Evolutionary conservation across 495 filamentous ascomycete species (phyloP).

Genomic region (Penicillium lividum): DNA sequence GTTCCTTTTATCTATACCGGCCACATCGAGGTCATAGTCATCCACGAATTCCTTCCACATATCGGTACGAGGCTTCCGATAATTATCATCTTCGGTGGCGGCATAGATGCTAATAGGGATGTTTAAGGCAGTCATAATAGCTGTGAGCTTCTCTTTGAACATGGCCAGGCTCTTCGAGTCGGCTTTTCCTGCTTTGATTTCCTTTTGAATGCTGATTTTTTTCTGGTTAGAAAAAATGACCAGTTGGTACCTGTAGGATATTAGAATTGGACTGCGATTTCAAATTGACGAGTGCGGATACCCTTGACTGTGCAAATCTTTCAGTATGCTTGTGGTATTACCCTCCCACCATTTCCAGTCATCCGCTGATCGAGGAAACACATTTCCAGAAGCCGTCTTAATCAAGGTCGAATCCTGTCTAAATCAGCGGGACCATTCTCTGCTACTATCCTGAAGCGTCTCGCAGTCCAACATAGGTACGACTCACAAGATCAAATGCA

Average conservation of each 20-base stretch:
- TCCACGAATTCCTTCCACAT: constrained; percentile 87
- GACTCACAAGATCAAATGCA: constrained; percentile 83
- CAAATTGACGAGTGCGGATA: constrained; percentile 37
- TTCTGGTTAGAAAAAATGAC: constrained; percentile 88
- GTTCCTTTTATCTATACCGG: constrained; percentile 61
- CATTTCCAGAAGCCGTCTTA: constrained; percentile 74
- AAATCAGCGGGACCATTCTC: constrained; percentile 2
- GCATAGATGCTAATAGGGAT: constrained; percentile 82
- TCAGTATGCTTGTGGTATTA: constrained; percentile 64
- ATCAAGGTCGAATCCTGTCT: constrained; percentile 85
- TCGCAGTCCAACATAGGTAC: background rate
- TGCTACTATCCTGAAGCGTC: background rate
- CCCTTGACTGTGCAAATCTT: constrained; percentile 69
- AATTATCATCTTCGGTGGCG: constrained; percentile 75
- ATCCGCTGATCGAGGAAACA: constrained; percentile 62
- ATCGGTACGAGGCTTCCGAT: constrained; percentile 81
- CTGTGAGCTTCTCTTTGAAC: constrained; percentile 76
- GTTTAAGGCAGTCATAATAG: constrained; percentile 69
- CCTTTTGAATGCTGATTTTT: constrained; percentile 70
- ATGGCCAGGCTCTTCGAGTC: constrained; percentile 62
- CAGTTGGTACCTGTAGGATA: constrained; percentile 63
- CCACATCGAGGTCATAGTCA: constrained; percentile 67
- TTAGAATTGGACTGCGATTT: background rate
- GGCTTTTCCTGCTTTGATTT: constrained; percentile 66
- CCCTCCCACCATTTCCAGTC: constrained; percentile 98